phyloP scores from a whole-genome alignment of 768 basidiomycete species.

The Sarcodon aspratus region DNA sequence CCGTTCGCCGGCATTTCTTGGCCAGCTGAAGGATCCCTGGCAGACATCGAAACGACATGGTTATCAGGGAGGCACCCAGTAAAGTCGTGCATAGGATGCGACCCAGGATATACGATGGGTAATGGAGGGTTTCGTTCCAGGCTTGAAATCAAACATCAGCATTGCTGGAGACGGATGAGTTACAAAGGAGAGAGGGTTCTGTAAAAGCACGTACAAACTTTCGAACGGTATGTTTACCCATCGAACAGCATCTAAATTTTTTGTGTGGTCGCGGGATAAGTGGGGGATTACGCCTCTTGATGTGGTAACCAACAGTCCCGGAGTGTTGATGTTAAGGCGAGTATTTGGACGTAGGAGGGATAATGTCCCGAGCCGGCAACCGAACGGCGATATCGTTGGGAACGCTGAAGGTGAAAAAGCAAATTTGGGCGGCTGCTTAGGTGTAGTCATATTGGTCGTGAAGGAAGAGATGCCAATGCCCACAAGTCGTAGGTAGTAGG shows the following conservation, averaged over 20 bases:
- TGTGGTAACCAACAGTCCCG: slow-evolving; percentile 48
- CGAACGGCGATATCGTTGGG: too few species aligned
- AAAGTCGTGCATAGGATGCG: slow-evolving; percentile 50
- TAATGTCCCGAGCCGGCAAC: too few species aligned
- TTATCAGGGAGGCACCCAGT: slow-evolving; percentile 38
- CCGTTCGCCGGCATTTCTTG: slow-evolving; percentile 68
- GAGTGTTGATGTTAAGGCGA: slow-evolving; percentile 36
- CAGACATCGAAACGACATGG: slow-evolving; percentile 47
- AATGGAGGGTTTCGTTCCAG: slow-evolving; percentile 58
- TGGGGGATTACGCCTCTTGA: slow-evolving; percentile 71
- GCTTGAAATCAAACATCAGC: slow-evolving; percentile 20
- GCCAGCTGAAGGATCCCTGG: slow-evolving; percentile 54
- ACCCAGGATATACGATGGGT: slow-evolving; percentile 44
- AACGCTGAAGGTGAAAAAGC: too few species aligned
- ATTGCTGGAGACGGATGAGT: slow-evolving; percentile 3
- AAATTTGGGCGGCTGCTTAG: too few species aligned
- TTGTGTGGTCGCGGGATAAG: slow-evolving; percentile 52
- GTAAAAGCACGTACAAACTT: slow-evolving; percentile 52
- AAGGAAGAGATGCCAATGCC: too few species aligned
- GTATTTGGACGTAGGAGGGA: too few species aligned
- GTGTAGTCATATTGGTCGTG: too few species aligned
- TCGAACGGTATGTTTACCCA: slow-evolving; percentile 73
- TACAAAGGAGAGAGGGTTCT: slow-evolving; percentile 1
- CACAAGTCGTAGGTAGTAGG: too few species aligned
- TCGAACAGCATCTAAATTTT: slow-evolving; percentile 32